Evolutionary conservation across 495 filamentous ascomycete species (phyloP).

Genomic region (Penicillium dipodomyicola): DNA sequence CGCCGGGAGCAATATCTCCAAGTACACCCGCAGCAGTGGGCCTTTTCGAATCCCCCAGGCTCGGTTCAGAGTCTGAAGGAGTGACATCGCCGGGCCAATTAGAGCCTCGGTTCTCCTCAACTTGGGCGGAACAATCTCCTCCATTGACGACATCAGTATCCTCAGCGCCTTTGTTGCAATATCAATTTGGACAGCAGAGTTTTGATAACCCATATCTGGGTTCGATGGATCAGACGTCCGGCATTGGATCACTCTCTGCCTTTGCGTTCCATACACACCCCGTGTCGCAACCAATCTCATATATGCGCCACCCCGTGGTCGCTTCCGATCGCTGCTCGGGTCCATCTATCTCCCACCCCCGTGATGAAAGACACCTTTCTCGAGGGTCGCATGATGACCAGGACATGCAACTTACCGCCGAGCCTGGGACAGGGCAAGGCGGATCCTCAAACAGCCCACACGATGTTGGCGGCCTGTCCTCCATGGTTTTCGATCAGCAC

Average conservation of each 20-base stretch:
- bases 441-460: not conserved
- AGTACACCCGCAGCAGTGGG: conserved; percentile 15
- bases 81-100: conserved; percentile 20
- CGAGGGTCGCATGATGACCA: conserved; percentile 11
- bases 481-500: conserved; percentile 12
- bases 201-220: conserved; percentile 25
- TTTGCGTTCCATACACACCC: conserved; percentile 34
- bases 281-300: conserved; percentile 38
- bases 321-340: conserved; percentile 12
- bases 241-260: conserved; percentile 30
- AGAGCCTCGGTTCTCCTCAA: conserved; percentile 19
- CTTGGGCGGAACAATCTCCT: conserved; percentile 30
- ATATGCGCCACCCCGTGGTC: conserved; percentile 35
- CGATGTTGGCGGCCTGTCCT: not conserved
- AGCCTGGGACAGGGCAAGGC: not conserved
- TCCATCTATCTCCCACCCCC: conserved; percentile 2
- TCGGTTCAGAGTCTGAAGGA: conserved; percentile 25
- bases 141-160: conserved; percentile 15
- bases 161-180: conserved; percentile 18
- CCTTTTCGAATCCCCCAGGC: conserved; percentile 31
- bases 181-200: conserved; percentile 21
- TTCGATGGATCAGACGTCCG: conserved; percentile 30
- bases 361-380: conserved; percentile 11
- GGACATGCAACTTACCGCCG: conserved; percentile 3
- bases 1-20: conserved; percentile 21